Evolutionary conservation across 2,329 filamentous ascomycete genomes (phyloP), one percentile per base, ranked within the genome.

Genomic region (Scleromitrula shiraiana): DNA sequence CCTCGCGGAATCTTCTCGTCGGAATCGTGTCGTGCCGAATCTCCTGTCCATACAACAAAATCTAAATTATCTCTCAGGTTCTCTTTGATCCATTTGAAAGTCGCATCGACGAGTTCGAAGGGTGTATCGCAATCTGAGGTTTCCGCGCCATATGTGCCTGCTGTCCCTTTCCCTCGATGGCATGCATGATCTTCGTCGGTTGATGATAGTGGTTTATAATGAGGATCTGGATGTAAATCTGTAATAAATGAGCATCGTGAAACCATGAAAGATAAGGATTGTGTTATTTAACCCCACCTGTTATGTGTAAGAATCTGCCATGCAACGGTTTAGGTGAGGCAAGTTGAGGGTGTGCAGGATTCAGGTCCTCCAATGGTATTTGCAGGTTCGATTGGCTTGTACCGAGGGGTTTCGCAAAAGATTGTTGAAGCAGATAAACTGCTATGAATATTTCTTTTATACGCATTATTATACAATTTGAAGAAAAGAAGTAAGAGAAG

Each of bases 201-300:
- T 20, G 85, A 85, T 9, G 87, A 78, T 65, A 90, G 84, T 7
- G 77, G 67, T 66, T 88, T 83, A 74, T 96, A 98, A 67, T 87
- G 86, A 36, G 80, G 78, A 65, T 98, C 93, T 39, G 89, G 88
- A 62, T 98, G 93, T 59, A 97, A 77, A 69, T 98, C 93, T 95
- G 58, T 45, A 49, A 49, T 30, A 46, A 20, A 40, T 62, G 43
- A 62, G 56, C 46, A 60, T 52, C 30, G 53, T 50, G 46, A 7
- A 10, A 38, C 24, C 17, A 37, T 47, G 22, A 9, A 36, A 48
- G 29, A 23, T 29, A 7, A 20, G n/a, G 20, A 4, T 17, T 41
- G 14, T 26, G 41, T n/a, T n/a, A 41, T 46, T 52, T 43, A 47
- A 41, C 35, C 74, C 53, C 70, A 91, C 88, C 89, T 68, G 88